Evolutionary conservation across 768 basidiomycete species (phyloP).

Genomic region (Mycena crocata): DNA sequence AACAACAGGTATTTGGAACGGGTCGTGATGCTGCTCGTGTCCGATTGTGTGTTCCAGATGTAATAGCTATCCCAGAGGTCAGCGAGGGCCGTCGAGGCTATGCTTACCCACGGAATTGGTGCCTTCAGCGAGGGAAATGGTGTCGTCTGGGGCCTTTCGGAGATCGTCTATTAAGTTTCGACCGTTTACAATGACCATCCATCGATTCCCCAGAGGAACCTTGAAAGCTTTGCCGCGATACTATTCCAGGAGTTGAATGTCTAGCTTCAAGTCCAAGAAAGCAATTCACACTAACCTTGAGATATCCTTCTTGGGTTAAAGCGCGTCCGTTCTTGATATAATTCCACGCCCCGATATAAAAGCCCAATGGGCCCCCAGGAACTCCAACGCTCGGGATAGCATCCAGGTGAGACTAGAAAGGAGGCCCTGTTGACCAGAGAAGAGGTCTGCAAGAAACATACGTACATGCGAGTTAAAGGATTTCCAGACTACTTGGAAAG

Average conservation of each 20-base stretch:
- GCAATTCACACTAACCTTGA: constrained; percentile 16
- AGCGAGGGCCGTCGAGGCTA: neutral
- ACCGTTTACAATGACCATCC: constrained; percentile 53
- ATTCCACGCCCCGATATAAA: constrained; percentile 22
- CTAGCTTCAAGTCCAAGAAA: neutral
- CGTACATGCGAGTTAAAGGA: neutral
- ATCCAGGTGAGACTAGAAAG: neutral
- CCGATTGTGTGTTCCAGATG: constrained; percentile 55
- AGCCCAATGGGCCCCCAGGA: constrained; percentile 21
- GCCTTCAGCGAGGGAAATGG: constrained; percentile 48
- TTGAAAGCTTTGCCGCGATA: constrained; percentile 29
- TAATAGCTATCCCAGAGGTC: constrained; percentile 43
- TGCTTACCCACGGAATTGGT: constrained; percentile 45
- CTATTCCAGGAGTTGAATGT: neutral
- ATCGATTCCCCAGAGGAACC: constrained; percentile 37
- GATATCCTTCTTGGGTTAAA: constrained; percentile 24
- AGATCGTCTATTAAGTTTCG: constrained; percentile 52
- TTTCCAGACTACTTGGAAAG: no score
- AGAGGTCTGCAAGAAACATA: neutral
- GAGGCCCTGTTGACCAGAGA: neutral
- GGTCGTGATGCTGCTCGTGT: constrained; percentile 39
- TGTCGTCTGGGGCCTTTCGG: constrained; percentile 49
- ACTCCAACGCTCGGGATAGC: constrained; percentile 26
- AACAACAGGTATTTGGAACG: constrained; percentile 47
- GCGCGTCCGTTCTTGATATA: constrained; percentile 20